These are phyloP conservation scores for Neophaeococcomyces aloes DNA, from an alignment of 2,329 filamentous ascomycete genomes.

Conservation along the genomic window DNA sequence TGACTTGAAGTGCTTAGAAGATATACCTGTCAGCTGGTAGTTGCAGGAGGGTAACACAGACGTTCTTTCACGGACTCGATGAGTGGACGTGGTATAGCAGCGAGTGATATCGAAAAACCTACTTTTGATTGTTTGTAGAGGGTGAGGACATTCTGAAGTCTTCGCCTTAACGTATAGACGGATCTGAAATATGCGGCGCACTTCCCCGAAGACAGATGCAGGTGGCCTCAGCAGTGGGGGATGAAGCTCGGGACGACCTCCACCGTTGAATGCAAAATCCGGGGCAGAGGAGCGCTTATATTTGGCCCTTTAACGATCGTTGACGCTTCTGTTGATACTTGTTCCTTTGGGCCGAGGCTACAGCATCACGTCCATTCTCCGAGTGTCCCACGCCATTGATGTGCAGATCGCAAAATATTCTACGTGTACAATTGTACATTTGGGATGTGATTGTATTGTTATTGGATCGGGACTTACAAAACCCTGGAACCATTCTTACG, in stretches of 20 bases:
- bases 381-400: neutral
- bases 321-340: neutral
- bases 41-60: too few relatives aligned
- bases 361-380: neutral
- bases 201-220: conserved; percentile 1
- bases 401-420: too few relatives aligned
- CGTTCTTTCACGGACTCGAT: too few relatives aligned
- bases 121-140: neutral
- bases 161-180: neutral
- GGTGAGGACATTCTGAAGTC: conserved; percentile 5
- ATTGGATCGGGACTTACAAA: too few relatives aligned
- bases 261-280: neutral
- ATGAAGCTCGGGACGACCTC: too few relatives aligned
- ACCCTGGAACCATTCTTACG: too few relatives aligned
- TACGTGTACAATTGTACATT: too few relatives aligned
- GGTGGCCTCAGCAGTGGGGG: too few relatives aligned
- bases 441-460: too few relatives aligned
- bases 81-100: too few relatives aligned
- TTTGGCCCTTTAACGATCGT: neutral
- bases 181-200: conserved; percentile 1
- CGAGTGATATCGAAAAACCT: conserved; percentile 1
- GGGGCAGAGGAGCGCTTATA: conserved; percentile 7
- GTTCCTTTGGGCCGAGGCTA: neutral
- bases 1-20: conserved; percentile 22
- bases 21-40: too few relatives aligned